Conservation (phyloP, 176 grass and related monocot species). For the Poa annua region DNA sequence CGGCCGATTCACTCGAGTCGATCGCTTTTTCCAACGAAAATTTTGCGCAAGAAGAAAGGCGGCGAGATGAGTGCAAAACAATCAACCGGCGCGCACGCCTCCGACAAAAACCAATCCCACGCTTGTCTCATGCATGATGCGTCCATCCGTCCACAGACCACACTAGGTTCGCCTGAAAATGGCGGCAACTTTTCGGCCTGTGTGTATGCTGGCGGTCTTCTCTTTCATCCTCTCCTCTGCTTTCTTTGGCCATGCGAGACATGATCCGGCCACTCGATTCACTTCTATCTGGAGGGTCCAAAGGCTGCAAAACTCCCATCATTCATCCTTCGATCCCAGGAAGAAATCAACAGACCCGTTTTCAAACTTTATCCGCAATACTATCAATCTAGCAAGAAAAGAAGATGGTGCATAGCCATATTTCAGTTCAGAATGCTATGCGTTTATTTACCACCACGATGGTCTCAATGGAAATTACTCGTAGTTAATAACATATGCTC, state of each 20-base stretch:
- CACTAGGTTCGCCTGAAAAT: not conserved
- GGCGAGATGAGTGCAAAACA: slow-evolving; percentile 6
- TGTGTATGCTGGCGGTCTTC: not conserved
- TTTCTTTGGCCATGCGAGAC: not conserved
- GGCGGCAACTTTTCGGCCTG: not conserved
- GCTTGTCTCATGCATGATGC: slow-evolving; percentile 31
- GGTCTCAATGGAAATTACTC: not conserved
- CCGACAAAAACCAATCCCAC: slow-evolving; percentile 11
- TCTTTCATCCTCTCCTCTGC: not conserved
- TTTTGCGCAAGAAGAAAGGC: not conserved
- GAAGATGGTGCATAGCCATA: not conserved
- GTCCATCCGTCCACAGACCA: not conserved
- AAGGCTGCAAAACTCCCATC: slow-evolving; percentile 20
- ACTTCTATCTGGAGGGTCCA: not conserved
- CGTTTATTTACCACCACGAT: not conserved
- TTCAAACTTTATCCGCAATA: not conserved
- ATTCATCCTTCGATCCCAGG: not conserved
- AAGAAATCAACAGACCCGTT: not conserved
- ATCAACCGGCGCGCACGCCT: slow-evolving; percentile 37
- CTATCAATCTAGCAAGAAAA: not conserved
- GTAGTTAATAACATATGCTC: not conserved
- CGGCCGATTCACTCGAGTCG: not conserved
- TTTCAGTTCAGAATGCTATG: not conserved
- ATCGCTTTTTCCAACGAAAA: not conserved
- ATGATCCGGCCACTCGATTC: slow-evolving; percentile 31